Conservation (phyloP, 2,329 filamentous ascomycete species). For the Aspergillus sp. region DNA sequence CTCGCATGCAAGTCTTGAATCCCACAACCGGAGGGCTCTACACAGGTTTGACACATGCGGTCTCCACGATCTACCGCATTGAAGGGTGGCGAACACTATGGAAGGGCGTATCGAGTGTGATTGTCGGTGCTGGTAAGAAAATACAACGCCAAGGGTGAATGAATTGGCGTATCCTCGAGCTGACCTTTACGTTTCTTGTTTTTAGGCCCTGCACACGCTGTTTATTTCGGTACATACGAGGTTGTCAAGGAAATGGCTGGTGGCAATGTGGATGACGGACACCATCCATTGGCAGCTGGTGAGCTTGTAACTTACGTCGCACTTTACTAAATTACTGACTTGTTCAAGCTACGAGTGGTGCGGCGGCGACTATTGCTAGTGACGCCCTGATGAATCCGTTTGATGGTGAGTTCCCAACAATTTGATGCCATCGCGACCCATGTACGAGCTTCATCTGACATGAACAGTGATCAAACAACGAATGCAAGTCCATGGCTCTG, state of each 20-base stretch:
- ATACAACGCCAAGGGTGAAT: not conserved
- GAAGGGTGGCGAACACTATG: conserved; percentile 91
- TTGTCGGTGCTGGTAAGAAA: conserved; percentile 81
- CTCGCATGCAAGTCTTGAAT: conserved; percentile 95
- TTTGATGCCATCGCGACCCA: not conserved
- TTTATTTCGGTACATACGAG: conserved; percentile 98
- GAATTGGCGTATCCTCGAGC: not conserved
- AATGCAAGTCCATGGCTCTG: conserved; percentile 98
- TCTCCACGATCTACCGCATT: conserved; percentile 84
- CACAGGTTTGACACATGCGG: conserved; percentile 86
- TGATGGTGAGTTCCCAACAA: conserved; percentile 66
- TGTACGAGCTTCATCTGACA: conserved; percentile 6
- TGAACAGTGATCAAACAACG: conserved; percentile 91
- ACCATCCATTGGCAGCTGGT: conserved; percentile 94
- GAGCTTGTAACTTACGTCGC: conserved; percentile 31
- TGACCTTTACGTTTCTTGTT: conserved; percentile 13
- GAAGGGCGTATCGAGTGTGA: conserved; percentile 94
- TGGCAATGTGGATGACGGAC: conserved; percentile 77
- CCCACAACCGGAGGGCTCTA: conserved; percentile 78
- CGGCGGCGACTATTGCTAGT: conserved; percentile 91
- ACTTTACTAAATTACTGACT: conserved; percentile 34
- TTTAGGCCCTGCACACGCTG: conserved; percentile 87
- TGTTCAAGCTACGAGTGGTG: conserved; percentile 77
- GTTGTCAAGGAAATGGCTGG: conserved; percentile 94
- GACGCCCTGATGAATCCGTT: conserved; percentile 99